Conservation (phyloP, 108 stramenopile genomes). For the Pseudonitzschia pungens region DNA sequence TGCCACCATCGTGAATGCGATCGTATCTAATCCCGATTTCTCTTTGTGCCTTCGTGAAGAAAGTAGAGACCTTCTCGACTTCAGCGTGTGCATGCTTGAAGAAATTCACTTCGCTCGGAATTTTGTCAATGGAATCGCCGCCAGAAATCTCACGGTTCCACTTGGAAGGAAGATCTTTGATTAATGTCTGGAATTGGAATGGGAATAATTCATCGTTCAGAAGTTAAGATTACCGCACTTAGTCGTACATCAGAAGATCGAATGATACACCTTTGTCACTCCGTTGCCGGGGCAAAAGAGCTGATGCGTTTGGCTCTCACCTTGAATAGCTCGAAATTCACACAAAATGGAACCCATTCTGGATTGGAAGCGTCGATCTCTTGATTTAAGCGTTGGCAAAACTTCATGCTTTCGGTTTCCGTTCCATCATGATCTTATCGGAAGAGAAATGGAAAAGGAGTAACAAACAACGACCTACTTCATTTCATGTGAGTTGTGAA, state of each 20-base stretch:
- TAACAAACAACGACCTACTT: too few relatives aligned
- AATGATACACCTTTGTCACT: too few relatives aligned
- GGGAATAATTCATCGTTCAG: neutral
- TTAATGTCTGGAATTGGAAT: slow-evolving; percentile 54
- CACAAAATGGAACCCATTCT: slow-evolving; percentile 77
- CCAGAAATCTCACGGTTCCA: neutral
- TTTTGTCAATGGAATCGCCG: slow-evolving; percentile 12
- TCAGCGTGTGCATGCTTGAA: slow-evolving; percentile 83
- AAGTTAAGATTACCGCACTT: too few relatives aligned
- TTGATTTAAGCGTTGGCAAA: slow-evolving; percentile 75
- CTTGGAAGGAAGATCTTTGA: slow-evolving; percentile 68
- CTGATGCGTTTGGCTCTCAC: slow-evolving; percentile 21
- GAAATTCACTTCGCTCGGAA: slow-evolving; percentile 78
- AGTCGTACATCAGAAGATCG: too few relatives aligned
- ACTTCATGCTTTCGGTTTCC: slow-evolving; percentile 60
- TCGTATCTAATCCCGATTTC: slow-evolving; percentile 75
- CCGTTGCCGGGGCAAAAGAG: too few relatives aligned
- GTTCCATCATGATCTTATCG: neutral
- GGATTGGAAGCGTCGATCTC: slow-evolving; percentile 72
- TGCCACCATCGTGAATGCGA: slow-evolving; percentile 70
- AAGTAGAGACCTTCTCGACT: slow-evolving; percentile 80
- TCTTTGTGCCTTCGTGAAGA: slow-evolving; percentile 71
- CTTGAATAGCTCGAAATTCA: slow-evolving; percentile 78
- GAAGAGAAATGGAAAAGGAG: too few relatives aligned
- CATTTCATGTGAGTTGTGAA: too few relatives aligned